A percentile compares a stretch with the other conserved stretches of the same genome.
Conservation (phyloP, 2,329 filamentous ascomycete genomes). For the Aspergillus sp. region DNA sequence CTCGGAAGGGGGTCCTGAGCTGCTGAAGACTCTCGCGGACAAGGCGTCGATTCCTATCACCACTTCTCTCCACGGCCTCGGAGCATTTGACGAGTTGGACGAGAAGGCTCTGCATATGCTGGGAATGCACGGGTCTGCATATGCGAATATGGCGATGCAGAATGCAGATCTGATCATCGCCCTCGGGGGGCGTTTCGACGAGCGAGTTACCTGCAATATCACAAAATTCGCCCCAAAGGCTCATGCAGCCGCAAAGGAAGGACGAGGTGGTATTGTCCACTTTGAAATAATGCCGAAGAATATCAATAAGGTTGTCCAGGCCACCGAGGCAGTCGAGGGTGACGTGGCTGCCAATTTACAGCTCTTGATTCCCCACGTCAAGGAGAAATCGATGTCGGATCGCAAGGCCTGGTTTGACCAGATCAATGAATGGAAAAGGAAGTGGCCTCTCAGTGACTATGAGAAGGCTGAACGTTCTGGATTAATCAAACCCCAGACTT, state of each 20-base stretch:
- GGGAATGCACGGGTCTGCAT: conserved; percentile 91
- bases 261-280: conserved; percentile 85
- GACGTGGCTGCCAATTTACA: conserved; percentile 77
- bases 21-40: conserved; percentile 76
- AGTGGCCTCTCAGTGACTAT: conserved; percentile 71
- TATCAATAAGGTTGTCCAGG: conserved; percentile 96
- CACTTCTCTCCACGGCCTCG: conserved; percentile 86
- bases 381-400: conserved; percentile 48
- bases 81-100: conserved; percentile 84
- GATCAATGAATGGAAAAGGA: conserved; percentile 81
- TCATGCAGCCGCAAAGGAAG: conserved; percentile 58
- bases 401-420: conserved; percentile 79
- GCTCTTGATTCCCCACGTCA: conserved; percentile 67
- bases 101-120: conserved; percentile 93
- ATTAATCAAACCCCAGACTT: conserved; percentile 62
- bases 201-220: conserved; percentile 78
- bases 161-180: conserved; percentile 91
- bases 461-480: neutral
- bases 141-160: conserved; percentile 95
- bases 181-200: conserved; percentile 86
- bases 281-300: conserved; percentile 98
- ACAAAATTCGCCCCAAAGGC: conserved; percentile 82
- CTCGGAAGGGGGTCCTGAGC: conserved; percentile 67
- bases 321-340: conserved; percentile 85
- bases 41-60: conserved; percentile 87